These are phyloP conservation scores for Myxozyma udenii DNA, from an alignment of 805 yeast species.

Conservation along the genomic window DNA sequence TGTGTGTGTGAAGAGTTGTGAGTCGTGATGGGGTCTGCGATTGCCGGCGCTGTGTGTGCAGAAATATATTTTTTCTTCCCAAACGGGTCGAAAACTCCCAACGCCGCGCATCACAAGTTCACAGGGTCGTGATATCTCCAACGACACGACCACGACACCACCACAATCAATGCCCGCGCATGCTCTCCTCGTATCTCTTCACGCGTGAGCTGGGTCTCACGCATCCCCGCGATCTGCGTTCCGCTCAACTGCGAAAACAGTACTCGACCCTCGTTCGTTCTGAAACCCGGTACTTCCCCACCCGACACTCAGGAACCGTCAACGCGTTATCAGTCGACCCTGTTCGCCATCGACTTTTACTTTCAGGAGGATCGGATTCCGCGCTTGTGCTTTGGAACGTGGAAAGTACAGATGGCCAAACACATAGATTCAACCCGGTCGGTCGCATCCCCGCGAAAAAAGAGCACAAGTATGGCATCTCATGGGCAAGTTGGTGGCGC, in stretches of 20 bases:
- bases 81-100: too few relatives aligned
- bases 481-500: slow-evolving; percentile 84
- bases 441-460: slow-evolving; percentile 11
- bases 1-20: too few relatives aligned
- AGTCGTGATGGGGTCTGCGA: too few relatives aligned
- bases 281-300: slow-evolving; percentile 30
- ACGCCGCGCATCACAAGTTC: too few relatives aligned
- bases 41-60: too few relatives aligned
- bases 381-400: slow-evolving; percentile 66
- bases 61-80: too few relatives aligned
- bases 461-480: slow-evolving; percentile 70
- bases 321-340: slow-evolving; percentile 60
- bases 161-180: slow-evolving; percentile 14
- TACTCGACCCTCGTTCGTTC: slow-evolving; percentile 22
- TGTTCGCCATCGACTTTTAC: slow-evolving; percentile 44
- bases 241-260: slow-evolving; percentile 20
- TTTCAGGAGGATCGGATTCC: slow-evolving; percentile 75
- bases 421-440: slow-evolving; percentile 29
- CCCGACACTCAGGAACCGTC: slow-evolving; percentile 46
- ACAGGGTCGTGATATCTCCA: too few relatives aligned
- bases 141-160: too few relatives aligned
- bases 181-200: slow-evolving; percentile 26
- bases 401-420: slow-evolving; percentile 33
- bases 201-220: slow-evolving; percentile 28
- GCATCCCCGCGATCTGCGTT: slow-evolving; percentile 25